Evolutionary conservation across 108 stramenopile species (phyloP).

Genomic region (Epipyxis sp.): DNA sequence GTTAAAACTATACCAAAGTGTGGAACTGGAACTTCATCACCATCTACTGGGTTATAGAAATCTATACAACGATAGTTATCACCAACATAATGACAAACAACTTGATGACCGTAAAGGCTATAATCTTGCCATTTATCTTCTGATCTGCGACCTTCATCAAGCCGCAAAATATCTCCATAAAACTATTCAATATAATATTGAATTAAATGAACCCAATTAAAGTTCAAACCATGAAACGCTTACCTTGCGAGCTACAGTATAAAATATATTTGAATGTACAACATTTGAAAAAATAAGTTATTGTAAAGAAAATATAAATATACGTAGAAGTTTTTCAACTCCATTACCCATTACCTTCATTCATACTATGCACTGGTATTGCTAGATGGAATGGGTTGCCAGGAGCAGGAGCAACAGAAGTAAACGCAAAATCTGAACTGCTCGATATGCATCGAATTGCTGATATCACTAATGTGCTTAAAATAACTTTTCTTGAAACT

Average conservation of each 20-base stretch:
- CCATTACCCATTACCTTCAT: not conserved
- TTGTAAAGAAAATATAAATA: too few relatives aligned
- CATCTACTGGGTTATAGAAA: slow-evolving; percentile 96
- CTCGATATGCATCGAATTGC: too few relatives aligned
- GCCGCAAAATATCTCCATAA: slow-evolving; percentile 2
- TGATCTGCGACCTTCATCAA: slow-evolving; percentile 11
- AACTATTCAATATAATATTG: too few relatives aligned
- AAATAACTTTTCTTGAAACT: too few relatives aligned
- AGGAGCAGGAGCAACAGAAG: not conserved
- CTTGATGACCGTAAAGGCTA: slow-evolving; percentile 86
- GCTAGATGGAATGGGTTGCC: slow-evolving; percentile 33
- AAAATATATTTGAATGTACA: too few relatives aligned
- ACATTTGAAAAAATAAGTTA: too few relatives aligned
- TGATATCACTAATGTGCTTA: too few relatives aligned
- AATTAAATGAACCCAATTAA: too few relatives aligned
- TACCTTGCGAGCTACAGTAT: not conserved
- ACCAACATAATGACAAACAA: slow-evolving; percentile 86
- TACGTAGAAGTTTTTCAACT: too few relatives aligned
- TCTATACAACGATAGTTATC: slow-evolving; percentile 83
- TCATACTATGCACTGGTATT: slow-evolving; percentile 26
- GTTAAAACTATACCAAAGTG: slow-evolving; percentile 89
- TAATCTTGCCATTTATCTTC: slow-evolving; percentile 90
- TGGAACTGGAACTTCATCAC: slow-evolving; percentile 96
- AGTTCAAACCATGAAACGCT: too few relatives aligned
- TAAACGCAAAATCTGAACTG: too few relatives aligned